Evolutionary conservation across 805 yeast species (phyloP).

Genomic region (Wickerhamomyces bisporus): DNA sequence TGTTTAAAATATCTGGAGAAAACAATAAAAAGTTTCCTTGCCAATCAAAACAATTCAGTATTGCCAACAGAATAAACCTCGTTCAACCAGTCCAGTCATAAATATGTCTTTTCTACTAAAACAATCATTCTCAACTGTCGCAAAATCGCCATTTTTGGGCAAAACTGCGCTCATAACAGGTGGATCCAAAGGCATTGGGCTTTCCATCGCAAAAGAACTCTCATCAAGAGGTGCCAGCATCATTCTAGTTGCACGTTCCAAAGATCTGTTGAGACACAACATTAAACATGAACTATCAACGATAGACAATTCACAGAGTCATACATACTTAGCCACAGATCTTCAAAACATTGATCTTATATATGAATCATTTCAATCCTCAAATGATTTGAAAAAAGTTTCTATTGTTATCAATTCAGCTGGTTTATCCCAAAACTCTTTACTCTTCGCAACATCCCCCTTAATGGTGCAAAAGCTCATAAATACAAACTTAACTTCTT

Average conservation of each 20-base stretch:
- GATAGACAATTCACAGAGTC: slow-evolving; percentile 11
- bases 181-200: slow-evolving; percentile 66
- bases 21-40: no score
- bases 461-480: slow-evolving; percentile 42
- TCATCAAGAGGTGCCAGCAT: slow-evolving; percentile 48
- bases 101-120: no score
- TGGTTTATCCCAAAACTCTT: slow-evolving; percentile 54
- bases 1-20: no score
- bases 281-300: slow-evolving; percentile 9
- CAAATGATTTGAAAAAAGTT: slow-evolving; percentile 11
- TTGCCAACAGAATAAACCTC: no score
- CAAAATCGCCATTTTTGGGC: slow-evolving; percentile 9
- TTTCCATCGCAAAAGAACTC: slow-evolving; percentile 44
- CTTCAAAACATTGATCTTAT: slow-evolving; percentile 10
- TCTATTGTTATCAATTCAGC: slow-evolving; percentile 38
- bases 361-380: slow-evolving; percentile 5
- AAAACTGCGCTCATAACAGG: slow-evolving; percentile 58
- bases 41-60: no score
- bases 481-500: slow-evolving; percentile 52
- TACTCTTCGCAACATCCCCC: slow-evolving; percentile 40
- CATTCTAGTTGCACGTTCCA: slow-evolving; percentile 47
- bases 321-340: slow-evolving; percentile 15
- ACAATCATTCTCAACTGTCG: no score
- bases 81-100: no score
- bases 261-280: slow-evolving; percentile 28